Evolutionary conservation across 306 rosid genomes (phyloP).

Genomic region (Cucumis hystrix): DNA sequence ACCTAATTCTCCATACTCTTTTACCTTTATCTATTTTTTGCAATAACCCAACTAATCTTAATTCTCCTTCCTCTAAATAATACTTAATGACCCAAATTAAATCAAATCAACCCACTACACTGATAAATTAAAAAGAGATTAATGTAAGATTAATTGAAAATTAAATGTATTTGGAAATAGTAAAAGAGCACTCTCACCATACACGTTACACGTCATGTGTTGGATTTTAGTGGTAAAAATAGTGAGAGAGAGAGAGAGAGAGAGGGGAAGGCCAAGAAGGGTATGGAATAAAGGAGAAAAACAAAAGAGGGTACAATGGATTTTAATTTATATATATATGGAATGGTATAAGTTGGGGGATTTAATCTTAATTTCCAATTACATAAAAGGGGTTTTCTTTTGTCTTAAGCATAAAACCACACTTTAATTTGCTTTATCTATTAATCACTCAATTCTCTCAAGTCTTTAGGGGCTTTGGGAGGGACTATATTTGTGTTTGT

Average conservation of each 20-base stretch:
- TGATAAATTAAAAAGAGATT: too few species aligned
- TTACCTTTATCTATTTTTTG: background rate
- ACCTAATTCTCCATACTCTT: background rate
- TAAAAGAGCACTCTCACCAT: background rate
- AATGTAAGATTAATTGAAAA: too few species aligned
- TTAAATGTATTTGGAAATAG: background rate
- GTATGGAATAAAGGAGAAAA: background rate
- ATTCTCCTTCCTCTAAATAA: background rate
- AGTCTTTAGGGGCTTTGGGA: background rate
- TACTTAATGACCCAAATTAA: background rate
- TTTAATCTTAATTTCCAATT: background rate
- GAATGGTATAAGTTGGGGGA: background rate
- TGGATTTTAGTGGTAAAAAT: background rate
- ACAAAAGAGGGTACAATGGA: background rate
- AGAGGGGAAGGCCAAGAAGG: too few species aligned
- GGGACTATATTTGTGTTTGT: background rate
- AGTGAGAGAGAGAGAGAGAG: background rate
- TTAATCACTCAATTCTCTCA: background rate
- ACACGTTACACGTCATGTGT: background rate
- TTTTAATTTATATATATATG: background rate
- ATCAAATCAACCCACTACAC: too few species aligned
- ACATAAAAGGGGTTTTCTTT: background rate
- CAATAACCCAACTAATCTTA: background rate
- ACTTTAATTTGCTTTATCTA: background rate
- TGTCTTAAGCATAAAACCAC: background rate